Evolutionary conservation across 225 moss, liverwort and hornwort genomes (phyloP).

Genomic region (Physcomitrellopsis africana): DNA sequence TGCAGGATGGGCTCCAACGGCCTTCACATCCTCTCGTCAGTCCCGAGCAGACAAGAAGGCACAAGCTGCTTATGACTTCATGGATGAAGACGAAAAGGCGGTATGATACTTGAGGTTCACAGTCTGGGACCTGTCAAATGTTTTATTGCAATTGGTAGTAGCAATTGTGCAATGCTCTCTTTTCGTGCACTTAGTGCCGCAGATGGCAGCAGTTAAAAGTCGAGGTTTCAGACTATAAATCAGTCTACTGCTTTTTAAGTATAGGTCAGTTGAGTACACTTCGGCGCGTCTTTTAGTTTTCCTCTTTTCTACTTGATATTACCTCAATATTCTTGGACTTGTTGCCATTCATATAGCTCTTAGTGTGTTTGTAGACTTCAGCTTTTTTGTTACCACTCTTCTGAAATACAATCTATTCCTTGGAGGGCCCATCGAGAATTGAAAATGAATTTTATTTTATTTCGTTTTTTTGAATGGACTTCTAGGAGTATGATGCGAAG

Average conservation of each 20-base stretch:
- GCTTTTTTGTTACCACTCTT: constrained; percentile 5
- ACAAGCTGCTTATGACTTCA: constrained; percentile 80
- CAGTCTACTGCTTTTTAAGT: background rate
- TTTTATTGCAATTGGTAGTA: background rate
- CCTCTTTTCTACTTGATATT: background rate
- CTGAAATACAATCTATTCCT: background rate
- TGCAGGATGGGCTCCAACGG: constrained; percentile 85
- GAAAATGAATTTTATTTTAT: background rate
- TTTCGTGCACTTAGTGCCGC: background rate
- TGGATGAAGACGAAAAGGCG: constrained; percentile 96
- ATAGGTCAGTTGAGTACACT: constrained; percentile 4
- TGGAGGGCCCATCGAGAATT: constrained; percentile 2
- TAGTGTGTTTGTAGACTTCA: constrained; percentile 17
- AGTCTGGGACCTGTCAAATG: background rate
- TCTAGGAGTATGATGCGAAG: constrained; percentile 72
- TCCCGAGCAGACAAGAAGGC: constrained; percentile 71
- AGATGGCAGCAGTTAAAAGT: constrained; percentile 4
- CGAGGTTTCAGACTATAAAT: constrained; percentile 10
- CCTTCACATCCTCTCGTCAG: constrained; percentile 83
- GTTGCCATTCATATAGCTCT: background rate
- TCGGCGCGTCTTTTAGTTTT: constrained; percentile 3
- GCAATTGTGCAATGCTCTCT: background rate
- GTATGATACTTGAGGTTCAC: constrained; percentile 42
- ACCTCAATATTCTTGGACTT: constrained; percentile 11
- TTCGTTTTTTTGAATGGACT: background rate